Conservation (phyloP, 495 filamentous ascomycete species). For the Penicillium macrosclerotiorum region DNA sequence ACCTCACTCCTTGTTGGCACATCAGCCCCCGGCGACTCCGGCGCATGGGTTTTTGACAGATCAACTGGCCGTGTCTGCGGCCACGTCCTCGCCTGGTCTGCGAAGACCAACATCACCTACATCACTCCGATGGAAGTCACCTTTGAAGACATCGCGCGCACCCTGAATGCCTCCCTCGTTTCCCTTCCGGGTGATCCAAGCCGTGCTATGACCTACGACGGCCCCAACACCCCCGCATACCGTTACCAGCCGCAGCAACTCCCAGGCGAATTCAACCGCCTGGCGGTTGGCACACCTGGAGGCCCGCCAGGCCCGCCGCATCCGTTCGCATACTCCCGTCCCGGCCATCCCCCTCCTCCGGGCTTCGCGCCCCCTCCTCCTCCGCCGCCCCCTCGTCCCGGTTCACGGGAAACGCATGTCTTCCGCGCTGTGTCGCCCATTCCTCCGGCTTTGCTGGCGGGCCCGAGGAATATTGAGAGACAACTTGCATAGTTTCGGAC, state of each 20-base stretch:
- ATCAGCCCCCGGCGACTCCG: slow-evolving; percentile 80
- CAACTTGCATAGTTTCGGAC: slow-evolving; percentile 33
- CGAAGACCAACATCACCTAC: slow-evolving; percentile 72
- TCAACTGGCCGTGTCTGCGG: slow-evolving; percentile 77
- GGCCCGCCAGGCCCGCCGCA: slow-evolving; percentile 13
- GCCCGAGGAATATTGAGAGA: slow-evolving; percentile 39
- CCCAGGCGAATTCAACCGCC: slow-evolving; percentile 32
- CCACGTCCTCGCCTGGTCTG: slow-evolving; percentile 84
- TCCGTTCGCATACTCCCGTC: slow-evolving; percentile 10
- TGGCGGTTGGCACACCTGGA: slow-evolving; percentile 13
- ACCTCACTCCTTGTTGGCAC: slow-evolving; percentile 6
- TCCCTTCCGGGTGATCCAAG: slow-evolving; percentile 37
- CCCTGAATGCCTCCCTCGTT: slow-evolving; percentile 52
- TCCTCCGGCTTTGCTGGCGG: slow-evolving; percentile 33
- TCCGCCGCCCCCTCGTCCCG: slow-evolving; percentile 20
- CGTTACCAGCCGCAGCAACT: slow-evolving; percentile 31
- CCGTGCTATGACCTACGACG: slow-evolving; percentile 24
- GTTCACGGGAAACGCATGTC: slow-evolving; percentile 18
- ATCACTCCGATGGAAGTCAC: slow-evolving; percentile 93
- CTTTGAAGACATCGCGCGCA: slow-evolving; percentile 77
- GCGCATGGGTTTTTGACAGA: slow-evolving; percentile 90
- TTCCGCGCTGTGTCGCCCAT: slow-evolving; percentile 25
- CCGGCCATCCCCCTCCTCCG: slow-evolving; percentile 12
- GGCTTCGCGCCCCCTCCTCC: slow-evolving; percentile 14
- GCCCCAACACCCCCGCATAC: slow-evolving; percentile 13